These are phyloP conservation scores for Sicyos baderoa DNA, from an alignment of 306 rosid species.

Conservation along the genomic window DNA sequence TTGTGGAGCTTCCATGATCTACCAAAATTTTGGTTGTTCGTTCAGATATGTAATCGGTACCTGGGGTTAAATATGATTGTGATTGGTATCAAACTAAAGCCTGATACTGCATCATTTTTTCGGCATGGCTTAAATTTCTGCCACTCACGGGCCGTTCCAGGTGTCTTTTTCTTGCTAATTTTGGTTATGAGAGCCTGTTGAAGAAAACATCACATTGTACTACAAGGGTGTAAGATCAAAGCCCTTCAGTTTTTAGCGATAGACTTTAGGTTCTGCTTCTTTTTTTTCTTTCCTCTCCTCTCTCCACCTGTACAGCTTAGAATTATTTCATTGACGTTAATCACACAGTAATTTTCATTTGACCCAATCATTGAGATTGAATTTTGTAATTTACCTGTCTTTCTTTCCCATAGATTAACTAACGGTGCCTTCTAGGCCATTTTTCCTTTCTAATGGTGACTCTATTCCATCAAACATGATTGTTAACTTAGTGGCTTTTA, in stretches of 20 bases:
- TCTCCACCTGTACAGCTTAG: constrained; percentile 40
- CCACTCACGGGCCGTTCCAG: not conserved
- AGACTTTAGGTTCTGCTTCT: constrained; percentile 5
- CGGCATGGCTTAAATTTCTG: constrained; percentile 1
- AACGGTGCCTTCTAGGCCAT: constrained; percentile 1
- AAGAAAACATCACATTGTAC: constrained; percentile 18
- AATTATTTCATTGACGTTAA: constrained; percentile 60
- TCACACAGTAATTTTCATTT: constrained; percentile 40
- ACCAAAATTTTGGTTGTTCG: constrained; percentile 14
- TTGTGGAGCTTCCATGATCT: constrained; percentile 13
- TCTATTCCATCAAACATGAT: not conserved
- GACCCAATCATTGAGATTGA: constrained; percentile 2
- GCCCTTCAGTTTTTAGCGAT: constrained; percentile 16
- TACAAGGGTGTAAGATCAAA: constrained; percentile 5
- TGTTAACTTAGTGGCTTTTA: not conserved
- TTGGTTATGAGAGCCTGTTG: not conserved
- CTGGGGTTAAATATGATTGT: not conserved
- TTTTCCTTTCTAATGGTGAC: constrained; percentile 3
- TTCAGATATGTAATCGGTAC: constrained; percentile 6
- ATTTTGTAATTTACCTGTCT: constrained; percentile 1
- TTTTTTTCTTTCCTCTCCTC: not conserved
- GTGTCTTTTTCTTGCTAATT: constrained; percentile 14
- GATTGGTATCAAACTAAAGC: not conserved
- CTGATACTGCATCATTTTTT: not conserved
- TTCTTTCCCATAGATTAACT: not conserved